A percentile compares a stretch with the other conserved stretches of the same genome.
Evolutionary conservation across 2,329 filamentous ascomycete species (phyloP).

Genomic region (Teratosphaeria epicoccoides): DNA sequence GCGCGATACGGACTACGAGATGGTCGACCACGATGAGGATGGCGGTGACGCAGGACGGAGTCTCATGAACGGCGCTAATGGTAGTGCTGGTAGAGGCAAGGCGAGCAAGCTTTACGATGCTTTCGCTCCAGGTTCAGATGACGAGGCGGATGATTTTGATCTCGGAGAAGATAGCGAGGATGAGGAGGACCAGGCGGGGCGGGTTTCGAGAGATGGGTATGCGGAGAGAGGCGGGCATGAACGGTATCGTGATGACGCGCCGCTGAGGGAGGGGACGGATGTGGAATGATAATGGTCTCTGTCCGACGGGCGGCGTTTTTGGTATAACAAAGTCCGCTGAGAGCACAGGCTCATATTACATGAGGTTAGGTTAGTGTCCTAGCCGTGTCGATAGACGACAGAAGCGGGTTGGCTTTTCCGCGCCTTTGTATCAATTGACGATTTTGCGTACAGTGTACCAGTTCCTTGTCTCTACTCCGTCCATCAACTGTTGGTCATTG

Average conservation of each 20-base stretch:
- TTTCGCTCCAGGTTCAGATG: constrained; percentile 77
- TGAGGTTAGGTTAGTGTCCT: neutral
- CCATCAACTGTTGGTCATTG: no score
- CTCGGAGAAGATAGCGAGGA: constrained; percentile 45
- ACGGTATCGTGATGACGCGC: constrained; percentile 11
- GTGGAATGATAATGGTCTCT: neutral
- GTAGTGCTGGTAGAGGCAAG: constrained; percentile 38
- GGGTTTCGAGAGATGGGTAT: constrained; percentile 15
- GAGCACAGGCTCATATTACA: neutral
- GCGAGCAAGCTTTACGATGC: constrained; percentile 95
- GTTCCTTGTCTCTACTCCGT: no score
- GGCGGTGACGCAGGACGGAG: constrained; percentile 38
- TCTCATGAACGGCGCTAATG: constrained; percentile 10
- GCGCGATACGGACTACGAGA: constrained; percentile 80
- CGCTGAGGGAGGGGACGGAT: constrained; percentile 1
- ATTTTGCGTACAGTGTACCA: neutral
- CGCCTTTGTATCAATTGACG: neutral
- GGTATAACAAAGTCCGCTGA: neutral
- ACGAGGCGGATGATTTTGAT: constrained; percentile 47
- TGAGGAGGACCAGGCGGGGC: constrained; percentile 32
- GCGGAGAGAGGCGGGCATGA: constrained; percentile 12
- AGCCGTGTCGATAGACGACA: neutral
- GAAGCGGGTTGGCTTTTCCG: neutral
- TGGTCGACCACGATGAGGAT: constrained; percentile 74
- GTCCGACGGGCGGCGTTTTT: neutral